A percentile compares a stretch with the other conserved stretches of the same genome.
Evolutionary conservation across 1,284 basidiomycete species (phyloP).

Genomic region (Leccinum insolens): DNA sequence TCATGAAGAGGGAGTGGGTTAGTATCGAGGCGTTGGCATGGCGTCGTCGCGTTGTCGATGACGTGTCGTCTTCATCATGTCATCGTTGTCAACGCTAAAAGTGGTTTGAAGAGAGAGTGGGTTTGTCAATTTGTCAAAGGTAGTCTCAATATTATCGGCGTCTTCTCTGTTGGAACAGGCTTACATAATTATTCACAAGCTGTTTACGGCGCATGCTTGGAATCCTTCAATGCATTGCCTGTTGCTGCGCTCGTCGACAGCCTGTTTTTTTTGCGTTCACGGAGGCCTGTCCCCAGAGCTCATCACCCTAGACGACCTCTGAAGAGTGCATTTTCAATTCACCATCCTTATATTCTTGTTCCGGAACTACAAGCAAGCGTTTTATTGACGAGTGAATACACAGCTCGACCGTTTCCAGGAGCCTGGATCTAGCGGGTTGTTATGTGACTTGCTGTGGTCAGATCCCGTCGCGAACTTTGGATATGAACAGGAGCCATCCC

Average conservation of each 20-base stretch:
- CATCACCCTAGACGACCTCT: constrained; percentile 80
- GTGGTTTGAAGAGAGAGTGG: constrained; percentile 13
- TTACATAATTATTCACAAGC: constrained; percentile 90
- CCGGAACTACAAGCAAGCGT: neutral
- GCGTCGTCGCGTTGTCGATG: too few species aligned
- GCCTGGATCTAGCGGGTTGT: constrained; percentile 89
- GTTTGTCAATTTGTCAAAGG: neutral
- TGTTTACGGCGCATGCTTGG: constrained; percentile 90
- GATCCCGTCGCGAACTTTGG: constrained; percentile 86
- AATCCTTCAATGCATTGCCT: constrained; percentile 91
- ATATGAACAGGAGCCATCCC: constrained; percentile 50
- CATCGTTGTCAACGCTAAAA: too few species aligned
- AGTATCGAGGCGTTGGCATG: too few species aligned
- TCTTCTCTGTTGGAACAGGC: constrained; percentile 48
- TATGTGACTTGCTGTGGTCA: constrained; percentile 96
- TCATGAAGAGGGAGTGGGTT: too few species aligned
- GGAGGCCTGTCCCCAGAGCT: constrained; percentile 95
- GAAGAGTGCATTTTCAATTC: constrained; percentile 52
- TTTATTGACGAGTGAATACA: constrained; percentile 8
- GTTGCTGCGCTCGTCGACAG: constrained; percentile 93
- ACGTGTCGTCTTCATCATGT: too few species aligned
- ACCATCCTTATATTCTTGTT: neutral
- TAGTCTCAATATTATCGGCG: constrained; percentile 4
- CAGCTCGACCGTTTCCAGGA: constrained; percentile 93
- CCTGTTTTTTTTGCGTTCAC: constrained; percentile 96